Base-by-base conservation (phyloP, 768 basidiomycete species). In the Termitomyces sp. region DNA sequence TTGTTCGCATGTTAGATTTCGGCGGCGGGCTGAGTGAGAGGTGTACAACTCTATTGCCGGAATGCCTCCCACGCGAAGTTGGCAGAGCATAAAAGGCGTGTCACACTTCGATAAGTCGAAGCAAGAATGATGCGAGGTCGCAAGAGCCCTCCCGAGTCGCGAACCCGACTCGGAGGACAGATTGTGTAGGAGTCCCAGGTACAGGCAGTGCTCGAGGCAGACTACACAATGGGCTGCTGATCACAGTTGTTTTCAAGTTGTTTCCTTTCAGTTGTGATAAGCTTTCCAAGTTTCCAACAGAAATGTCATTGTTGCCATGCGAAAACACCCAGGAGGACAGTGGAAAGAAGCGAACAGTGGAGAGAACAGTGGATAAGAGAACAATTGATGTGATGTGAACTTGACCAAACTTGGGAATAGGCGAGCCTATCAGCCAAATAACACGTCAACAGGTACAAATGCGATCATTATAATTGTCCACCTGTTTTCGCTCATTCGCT, bases 381-480 rank as follows among this genome's bases (percentile, higher is more conserved):
- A 18, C 18, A 20, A 20, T n/a, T 16, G n/a, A n/a, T n/a, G n/a
- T n/a, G n/a, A n/a, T n/a, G n/a, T n/a, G n/a, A n/a, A n/a, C n/a
- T n/a, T n/a, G 15, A 12, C 50, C 27, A 27, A 39, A 40, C 29
- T 27, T 18, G 5, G 27, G 5, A 11, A 51, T 40, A n/a, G 36
- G 9, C 50, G 7, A 39, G 43, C 29, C 29, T 29, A 29, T 29
- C 29, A 31, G 43, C 35, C 66, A 73, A 73, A 71, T 59, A 73
- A 73, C 69, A 68, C 69, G 70, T 70, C 68, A 69, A 69, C 61
- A 71, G 44, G 60, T 45, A 58, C 52, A 61, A 62, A 57, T 46
- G 44, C 33, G 44, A 53, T 49, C 47, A 52, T 5, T 29, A 52
- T 52, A 53, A 33, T 55, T n/a, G n/a, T n/a, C n/a, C n/a, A n/a